A percentile compares a stretch with the other conserved stretches of the same genome.
Evolutionary conservation across 768 basidiomycete species (phyloP).

Genomic region (Leccinum boreale): DNA sequence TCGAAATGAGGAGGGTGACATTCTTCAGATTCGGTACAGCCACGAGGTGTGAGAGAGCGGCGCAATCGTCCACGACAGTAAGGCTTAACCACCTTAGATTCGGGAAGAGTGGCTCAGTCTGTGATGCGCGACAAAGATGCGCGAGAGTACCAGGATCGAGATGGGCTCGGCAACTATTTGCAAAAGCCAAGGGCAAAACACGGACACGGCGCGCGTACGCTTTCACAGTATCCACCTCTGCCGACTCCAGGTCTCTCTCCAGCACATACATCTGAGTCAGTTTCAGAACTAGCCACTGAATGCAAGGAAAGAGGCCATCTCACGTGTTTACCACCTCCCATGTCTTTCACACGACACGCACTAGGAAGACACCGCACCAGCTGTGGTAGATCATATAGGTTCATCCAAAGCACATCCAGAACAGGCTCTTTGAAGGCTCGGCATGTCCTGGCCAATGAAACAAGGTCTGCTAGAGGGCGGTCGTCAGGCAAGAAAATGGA

Average conservation of each 20-base stretch:
- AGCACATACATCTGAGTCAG: background rate
- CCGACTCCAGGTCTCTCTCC: background rate
- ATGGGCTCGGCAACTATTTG: too few species aligned
- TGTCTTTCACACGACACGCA: too few species aligned
- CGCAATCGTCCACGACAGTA: background rate
- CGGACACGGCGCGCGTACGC: background rate
- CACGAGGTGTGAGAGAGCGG: background rate
- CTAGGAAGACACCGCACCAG: background rate
- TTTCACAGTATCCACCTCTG: background rate
- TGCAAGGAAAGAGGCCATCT: too few species aligned
- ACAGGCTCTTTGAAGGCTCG: background rate
- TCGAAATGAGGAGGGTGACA: background rate
- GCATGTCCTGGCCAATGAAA: background rate
- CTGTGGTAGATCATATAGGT: background rate
- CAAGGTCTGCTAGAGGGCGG: background rate
- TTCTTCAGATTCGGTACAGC: background rate
- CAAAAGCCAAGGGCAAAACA: background rate
- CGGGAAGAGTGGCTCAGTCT: background rate
- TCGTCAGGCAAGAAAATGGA: too few species aligned
- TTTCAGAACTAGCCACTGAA: too few species aligned
- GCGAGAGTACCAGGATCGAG: too few species aligned
- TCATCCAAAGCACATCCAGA: background rate
- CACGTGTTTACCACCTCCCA: too few species aligned
- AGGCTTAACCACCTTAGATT: background rate
- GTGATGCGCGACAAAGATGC: background rate